A percentile compares a stretch with the other conserved stretches of the same genome.
These are phyloP conservation scores for Massarina eburnea DNA, from an alignment of 2,329 filamentous ascomycete genomes.

Conservation along the genomic window DNA sequence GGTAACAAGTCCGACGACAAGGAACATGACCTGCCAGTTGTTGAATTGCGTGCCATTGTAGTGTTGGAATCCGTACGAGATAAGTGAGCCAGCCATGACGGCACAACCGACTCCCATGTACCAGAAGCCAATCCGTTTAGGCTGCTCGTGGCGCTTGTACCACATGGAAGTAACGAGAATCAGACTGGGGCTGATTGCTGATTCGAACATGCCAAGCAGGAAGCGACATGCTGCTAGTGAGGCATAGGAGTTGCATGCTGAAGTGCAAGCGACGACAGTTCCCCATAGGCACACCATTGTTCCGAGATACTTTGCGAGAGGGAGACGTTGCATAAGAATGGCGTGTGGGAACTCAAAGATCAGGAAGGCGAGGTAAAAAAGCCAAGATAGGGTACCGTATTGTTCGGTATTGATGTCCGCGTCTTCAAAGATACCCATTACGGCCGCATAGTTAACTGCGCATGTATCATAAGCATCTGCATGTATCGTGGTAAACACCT, in stretches of 20 bases:
- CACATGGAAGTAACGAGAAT: slow-evolving; percentile 50
- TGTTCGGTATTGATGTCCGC: slow-evolving; percentile 59
- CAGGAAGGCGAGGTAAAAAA: slow-evolving; percentile 46
- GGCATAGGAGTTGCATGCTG: slow-evolving; percentile 24
- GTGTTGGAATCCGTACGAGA: slow-evolving; percentile 29
- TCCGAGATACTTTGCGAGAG: slow-evolving; percentile 39
- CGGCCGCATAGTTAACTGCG: slow-evolving; percentile 51
- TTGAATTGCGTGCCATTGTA: slow-evolving; percentile 13
- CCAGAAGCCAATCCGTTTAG: slow-evolving; percentile 30
- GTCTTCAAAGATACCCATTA: slow-evolving; percentile 64
- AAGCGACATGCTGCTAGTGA: slow-evolving; percentile 56
- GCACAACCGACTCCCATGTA: slow-evolving; percentile 38
- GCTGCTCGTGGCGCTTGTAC: slow-evolving; percentile 39
- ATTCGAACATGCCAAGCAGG: slow-evolving; percentile 58
- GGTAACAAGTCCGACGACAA: slow-evolving; percentile 21
- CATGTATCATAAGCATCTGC: not conserved
- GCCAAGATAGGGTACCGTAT: slow-evolving; percentile 59
- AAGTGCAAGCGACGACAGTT: slow-evolving; percentile 15
- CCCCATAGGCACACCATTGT: slow-evolving; percentile 19
- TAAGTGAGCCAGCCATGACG: slow-evolving; percentile 15
- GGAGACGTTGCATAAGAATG: slow-evolving; percentile 29
- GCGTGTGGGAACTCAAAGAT: slow-evolving; percentile 19
- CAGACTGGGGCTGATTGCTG: slow-evolving; percentile 58
- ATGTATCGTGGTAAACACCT: not conserved
- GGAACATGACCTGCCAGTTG: slow-evolving; percentile 27